These are phyloP conservation scores for Vinca minor DNA, from an alignment of 257 asterid genomes.

Conservation along the genomic window DNA sequence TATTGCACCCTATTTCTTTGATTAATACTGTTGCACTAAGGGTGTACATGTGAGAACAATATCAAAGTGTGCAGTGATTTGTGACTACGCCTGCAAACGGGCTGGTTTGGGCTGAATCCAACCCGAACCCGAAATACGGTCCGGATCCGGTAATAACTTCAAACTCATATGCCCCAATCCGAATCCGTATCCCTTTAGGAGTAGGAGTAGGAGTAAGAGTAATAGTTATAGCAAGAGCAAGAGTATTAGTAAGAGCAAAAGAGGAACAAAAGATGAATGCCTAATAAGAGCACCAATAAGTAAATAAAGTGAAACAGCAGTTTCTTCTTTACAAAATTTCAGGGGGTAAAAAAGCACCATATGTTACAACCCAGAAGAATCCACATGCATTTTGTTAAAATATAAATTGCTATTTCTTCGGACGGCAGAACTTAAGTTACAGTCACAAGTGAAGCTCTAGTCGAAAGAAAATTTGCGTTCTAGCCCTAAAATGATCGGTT, in stretches of 20 bases:
- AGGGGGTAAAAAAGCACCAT: background rate
- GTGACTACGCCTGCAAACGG: no score
- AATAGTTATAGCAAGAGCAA: no score
- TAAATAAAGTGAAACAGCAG: background rate
- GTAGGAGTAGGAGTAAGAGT: no score
- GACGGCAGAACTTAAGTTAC: slow-evolving; percentile 20
- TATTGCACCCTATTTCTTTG: background rate
- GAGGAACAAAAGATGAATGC: background rate
- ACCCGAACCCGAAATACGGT: no score
- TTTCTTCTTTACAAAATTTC: slow-evolving; percentile 1
- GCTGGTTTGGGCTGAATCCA: no score
- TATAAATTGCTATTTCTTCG: background rate
- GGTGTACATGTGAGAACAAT: background rate
- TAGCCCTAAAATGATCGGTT: slow-evolving; percentile 23
- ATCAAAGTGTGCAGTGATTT: background rate
- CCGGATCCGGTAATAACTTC: no score
- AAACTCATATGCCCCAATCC: no score
- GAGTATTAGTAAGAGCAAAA: background rate
- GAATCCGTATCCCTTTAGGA: no score
- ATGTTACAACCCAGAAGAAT: background rate
- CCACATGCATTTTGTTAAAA: slow-evolving; percentile 8
- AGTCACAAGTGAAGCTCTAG: slow-evolving; percentile 19
- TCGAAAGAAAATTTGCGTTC: slow-evolving; percentile 29
- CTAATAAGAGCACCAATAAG: background rate
- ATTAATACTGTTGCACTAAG: background rate